phyloP scores from a whole-genome alignment of 495 filamentous ascomycete genomes.

The Trichoderma virens region DNA sequence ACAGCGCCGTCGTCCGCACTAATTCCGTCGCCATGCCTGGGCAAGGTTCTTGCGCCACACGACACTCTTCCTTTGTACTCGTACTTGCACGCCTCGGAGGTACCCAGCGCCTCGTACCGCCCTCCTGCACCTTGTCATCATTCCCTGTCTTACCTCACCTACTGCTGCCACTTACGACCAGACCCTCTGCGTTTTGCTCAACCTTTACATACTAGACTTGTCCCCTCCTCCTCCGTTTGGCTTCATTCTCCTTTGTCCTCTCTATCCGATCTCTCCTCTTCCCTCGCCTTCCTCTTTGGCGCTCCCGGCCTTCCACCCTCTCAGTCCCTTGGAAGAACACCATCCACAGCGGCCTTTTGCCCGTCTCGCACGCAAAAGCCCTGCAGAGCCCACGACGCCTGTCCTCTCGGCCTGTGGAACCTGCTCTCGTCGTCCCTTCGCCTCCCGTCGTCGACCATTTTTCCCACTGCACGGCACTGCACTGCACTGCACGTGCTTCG shows the following conservation, averaged over 20 bases:
- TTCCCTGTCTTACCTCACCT: slow-evolving; percentile 4
- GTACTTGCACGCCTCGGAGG: neutral
- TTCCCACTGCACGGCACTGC: no score
- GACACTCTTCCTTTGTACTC: neutral
- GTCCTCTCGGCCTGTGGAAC: neutral
- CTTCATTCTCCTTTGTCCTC: slow-evolving; percentile 7
- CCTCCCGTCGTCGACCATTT: neutral
- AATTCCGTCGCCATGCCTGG: neutral
- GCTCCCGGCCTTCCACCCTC: neutral
- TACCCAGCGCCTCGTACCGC: neutral
- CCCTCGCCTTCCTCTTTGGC: neutral
- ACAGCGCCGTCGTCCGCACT: no score
- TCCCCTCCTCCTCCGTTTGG: slow-evolving; percentile 5
- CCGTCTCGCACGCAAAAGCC: neutral
- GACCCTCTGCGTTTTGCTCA: neutral
- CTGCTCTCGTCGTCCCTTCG: slow-evolving; percentile 3
- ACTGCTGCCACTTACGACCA: slow-evolving; percentile 5
- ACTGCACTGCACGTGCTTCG: slow-evolving; percentile 1
- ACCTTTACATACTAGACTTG: slow-evolving; percentile 9
- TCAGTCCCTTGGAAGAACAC: neutral
- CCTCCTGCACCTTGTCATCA: slow-evolving; percentile 8
- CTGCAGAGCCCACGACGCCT: neutral
- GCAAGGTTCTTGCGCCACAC: no score
- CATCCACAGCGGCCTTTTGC: neutral
- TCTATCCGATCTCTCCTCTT: slow-evolving; percentile 3